Base-by-base conservation (phyloP, 2,329 filamentous ascomycete species). In the Sarocladium brachiariae region DNA sequence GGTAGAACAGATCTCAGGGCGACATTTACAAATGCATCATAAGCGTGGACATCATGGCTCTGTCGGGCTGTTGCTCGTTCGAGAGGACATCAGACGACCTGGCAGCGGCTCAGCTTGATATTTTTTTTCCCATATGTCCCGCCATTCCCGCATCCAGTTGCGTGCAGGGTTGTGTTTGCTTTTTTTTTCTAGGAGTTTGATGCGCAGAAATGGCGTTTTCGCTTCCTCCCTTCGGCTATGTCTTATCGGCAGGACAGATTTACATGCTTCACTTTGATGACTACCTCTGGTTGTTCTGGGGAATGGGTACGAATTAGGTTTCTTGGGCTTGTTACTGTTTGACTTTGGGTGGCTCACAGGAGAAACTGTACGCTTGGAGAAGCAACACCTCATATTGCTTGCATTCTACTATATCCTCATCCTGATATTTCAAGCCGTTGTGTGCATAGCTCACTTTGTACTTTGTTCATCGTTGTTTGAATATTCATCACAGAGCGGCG, bases 131-230 rank as follows among this genome's bases (percentile, higher is more conserved):
- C 48, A 37, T 39, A n/a, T 41, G 31, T 54, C 49, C 50, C 35
- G 35, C 48, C 53, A 39, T 48, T 61, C 54, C 58, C 57, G 53
- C 57, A 55, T 56, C 59, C 45, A 49, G n/a, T n/a, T 54, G 14
- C 49, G 41, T 51, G 54, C 54, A 48, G 55, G 54, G 53, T 13
- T 50, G 52, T 49, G 45, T 52, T 48, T 48, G n/a, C n/a, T 45
- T 49, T 49, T 50, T 14, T 27, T 52, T 52, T 41, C 5, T 39
- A 38, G 51, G 52, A 49, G 50, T 38, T 43, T 37, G 31, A 9
- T 47, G 43, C 19, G 43, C 43, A 31, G 27, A 30, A 13, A 13
- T n/a, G 43, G 39, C 39, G 39, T 45, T 45, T 30, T 21, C 27
- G 9, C n/a, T 33, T 13, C 9, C 7, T 18, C 16, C 16, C n/a